Evolutionary conservation across 768 basidiomycete genomes (phyloP).

Genomic region (Phylloporus rhodoxanthus): DNA sequence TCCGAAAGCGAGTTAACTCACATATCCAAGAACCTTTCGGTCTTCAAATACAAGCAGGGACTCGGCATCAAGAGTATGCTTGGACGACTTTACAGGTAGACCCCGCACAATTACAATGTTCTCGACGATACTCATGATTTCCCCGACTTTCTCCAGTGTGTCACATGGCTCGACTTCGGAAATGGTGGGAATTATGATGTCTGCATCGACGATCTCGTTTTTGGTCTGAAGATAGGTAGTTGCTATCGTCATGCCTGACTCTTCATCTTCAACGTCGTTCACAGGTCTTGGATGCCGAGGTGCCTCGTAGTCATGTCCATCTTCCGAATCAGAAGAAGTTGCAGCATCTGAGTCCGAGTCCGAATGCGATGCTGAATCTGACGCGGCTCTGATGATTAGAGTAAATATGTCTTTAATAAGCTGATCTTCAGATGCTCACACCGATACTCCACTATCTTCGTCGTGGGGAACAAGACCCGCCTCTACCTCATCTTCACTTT

Average conservation of each 20-base stretch:
- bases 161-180: constrained; percentile 60
- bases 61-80: constrained; percentile 77
- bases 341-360: constrained; percentile 26
- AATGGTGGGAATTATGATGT: constrained; percentile 58
- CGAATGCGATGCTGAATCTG: constrained; percentile 37
- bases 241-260: constrained; percentile 34
- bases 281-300: constrained; percentile 6
- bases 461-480: constrained; percentile 48
- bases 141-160: constrained; percentile 66
- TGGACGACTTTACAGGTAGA: constrained; percentile 42
- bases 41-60: constrained; percentile 89
- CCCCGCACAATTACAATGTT: constrained; percentile 72
- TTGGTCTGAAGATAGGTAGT: constrained; percentile 55
- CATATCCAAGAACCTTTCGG: constrained; percentile 83
- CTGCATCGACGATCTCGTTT: constrained; percentile 59
- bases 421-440: constrained; percentile 15
- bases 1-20: constrained; percentile 37
- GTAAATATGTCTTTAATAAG: constrained; percentile 13
- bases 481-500: constrained; percentile 71
- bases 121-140: constrained; percentile 69
- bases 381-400: constrained; percentile 20
- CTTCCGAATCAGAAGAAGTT: constrained; percentile 20
- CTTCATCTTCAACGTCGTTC: constrained; percentile 47
- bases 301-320: constrained; percentile 4
- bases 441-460: constrained; percentile 29